Evolutionary conservation across 768 basidiomycete species (phyloP).

Genomic region (Hypholoma fasciculare): DNA sequence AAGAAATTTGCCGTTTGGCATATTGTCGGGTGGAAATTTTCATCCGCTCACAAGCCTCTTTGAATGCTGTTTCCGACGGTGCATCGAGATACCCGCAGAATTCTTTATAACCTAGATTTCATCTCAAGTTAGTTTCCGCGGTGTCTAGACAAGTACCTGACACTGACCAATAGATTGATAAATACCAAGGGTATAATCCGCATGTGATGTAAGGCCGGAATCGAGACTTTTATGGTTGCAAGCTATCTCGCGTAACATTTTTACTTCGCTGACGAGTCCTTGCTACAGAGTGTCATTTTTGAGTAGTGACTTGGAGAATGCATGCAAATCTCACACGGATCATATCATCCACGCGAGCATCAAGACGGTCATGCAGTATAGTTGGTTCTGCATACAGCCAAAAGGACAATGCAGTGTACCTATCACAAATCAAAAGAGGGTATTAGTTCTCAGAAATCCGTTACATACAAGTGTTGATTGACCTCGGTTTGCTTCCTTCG

Average conservation of each 20-base stretch:
- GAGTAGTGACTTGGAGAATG: neutral
- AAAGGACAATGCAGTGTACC: constrained; percentile 84
- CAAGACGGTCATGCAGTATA: constrained; percentile 64
- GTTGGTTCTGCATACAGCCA: constrained; percentile 85
- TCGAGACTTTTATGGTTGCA: constrained; percentile 1
- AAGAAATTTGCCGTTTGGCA: constrained; percentile 86
- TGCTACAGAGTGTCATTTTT: constrained; percentile 39
- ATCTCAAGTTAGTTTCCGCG: neutral
- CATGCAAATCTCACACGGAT: constrained; percentile 53
- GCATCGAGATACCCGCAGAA: constrained; percentile 67
- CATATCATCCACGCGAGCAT: constrained; percentile 88
- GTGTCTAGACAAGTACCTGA: too few species aligned
- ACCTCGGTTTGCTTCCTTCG: constrained; percentile 52
- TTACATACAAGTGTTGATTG: neutral
- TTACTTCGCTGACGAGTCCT: constrained; percentile 82
- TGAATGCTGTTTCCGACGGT: constrained; percentile 43
- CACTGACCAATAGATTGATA: constrained; percentile 88
- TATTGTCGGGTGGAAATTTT: constrained; percentile 89
- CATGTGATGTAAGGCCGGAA: constrained; percentile 4
- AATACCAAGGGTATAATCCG: constrained; percentile 82
- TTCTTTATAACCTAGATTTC: constrained; percentile 81
- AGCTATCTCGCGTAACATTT: constrained; percentile 43
- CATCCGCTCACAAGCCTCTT: constrained; percentile 70
- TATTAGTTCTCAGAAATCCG: neutral
- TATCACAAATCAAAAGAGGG: constrained; percentile 27